Evolutionary conservation across 2,329 filamentous ascomycete species (phyloP), one percentile per base, ranked within the genome.

Genomic region (Volutella citrinella): DNA sequence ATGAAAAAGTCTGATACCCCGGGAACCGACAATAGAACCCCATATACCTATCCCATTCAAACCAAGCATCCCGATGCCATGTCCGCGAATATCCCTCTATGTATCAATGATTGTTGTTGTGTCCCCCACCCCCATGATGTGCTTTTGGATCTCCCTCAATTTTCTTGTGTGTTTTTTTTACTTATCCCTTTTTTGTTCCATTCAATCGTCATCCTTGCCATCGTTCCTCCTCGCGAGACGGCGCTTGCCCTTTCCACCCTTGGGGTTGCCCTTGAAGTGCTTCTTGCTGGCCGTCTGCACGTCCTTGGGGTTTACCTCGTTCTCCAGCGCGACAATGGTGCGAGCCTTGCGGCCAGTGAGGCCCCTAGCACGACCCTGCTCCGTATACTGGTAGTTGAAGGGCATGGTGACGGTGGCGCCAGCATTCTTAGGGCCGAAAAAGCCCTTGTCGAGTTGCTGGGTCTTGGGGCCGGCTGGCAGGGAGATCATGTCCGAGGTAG

Each of bases 311-410:
- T 96, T 89, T 21, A 97, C 61, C 11, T 87, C 86, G 40, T 83
- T 87, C 66, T 96, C 88, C 42, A 96, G 57, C 10, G 91, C 91
- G 31, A 87, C 70, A 70, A 96, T 78, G 23, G 83, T 73, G 54
- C 81, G 80, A 31, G 87, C 77, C 63, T 98, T 98, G 41, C 93
- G 75, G 1, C 90, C 90, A 13, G 78, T 87, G 28, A 96, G 65
- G 43, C 84, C 70, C 66, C 87, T 94, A 13, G 51, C 59, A 37
- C 68, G 67, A 5, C 88, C 89, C 56, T 95, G 88, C 63, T 93
- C 77, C 4, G 81, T 82, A 64, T 96, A 94, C 65, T 93, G 86
- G 66, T 93, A 79, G 62, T 82, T 91, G 68, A 97, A 97, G 0
- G 93, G 90, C 70, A 81, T 81, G 36, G 68, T 81, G 22, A 94